Percentiles rank a stretch among this genome's conserved stretches.
phyloP scores from a whole-genome alignment of 1,139 yeast species.

The Oligophagozyma castellii region DNA sequence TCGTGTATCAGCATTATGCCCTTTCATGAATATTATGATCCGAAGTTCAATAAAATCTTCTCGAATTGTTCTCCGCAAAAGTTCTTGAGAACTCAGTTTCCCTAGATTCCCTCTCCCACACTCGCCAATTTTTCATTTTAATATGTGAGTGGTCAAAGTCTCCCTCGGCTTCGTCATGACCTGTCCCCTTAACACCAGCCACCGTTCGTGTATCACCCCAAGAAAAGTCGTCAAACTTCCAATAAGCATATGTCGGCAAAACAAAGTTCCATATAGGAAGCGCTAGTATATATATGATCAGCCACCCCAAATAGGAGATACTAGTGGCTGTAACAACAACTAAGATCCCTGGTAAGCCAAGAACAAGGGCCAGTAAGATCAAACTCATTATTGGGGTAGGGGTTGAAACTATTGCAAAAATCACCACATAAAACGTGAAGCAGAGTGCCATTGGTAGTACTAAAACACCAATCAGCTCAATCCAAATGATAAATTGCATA shows the following conservation, averaged over 20 bases:
- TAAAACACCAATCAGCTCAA: slow-evolving; percentile 81
- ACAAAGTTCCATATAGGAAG: slow-evolving; percentile 93
- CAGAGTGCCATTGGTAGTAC: slow-evolving; percentile 87
- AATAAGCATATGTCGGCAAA: slow-evolving; percentile 75
- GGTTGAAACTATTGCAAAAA: slow-evolving; percentile 58
- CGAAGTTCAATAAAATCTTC: no score
- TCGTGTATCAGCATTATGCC: no score
- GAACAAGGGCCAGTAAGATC: slow-evolving; percentile 62
- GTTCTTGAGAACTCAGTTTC: no score
- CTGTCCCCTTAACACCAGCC: slow-evolving; percentile 51
- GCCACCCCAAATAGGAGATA: slow-evolving; percentile 64
- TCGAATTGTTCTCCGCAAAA: no score
- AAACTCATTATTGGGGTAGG: slow-evolving; percentile 81
- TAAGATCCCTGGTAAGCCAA: slow-evolving; percentile 81
- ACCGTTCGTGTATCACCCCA: slow-evolving; percentile 97
- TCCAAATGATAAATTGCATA: slow-evolving; percentile 85
- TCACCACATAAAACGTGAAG: slow-evolving; percentile 72
- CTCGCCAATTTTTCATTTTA: slow-evolving; percentile 88
- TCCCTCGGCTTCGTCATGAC: slow-evolving; percentile 59
- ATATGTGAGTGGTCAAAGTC: slow-evolving; percentile 81
- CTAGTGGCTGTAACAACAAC: slow-evolving; percentile 84
- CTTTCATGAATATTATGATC: no score
- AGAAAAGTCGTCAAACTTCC: slow-evolving; percentile 97
- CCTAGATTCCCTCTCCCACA: slow-evolving; percentile 29
- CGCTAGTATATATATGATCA: slow-evolving; percentile 65